phyloP scores from a whole-genome alignment of 2,329 filamentous ascomycete species.

The Emmonsia crescens region DNA sequence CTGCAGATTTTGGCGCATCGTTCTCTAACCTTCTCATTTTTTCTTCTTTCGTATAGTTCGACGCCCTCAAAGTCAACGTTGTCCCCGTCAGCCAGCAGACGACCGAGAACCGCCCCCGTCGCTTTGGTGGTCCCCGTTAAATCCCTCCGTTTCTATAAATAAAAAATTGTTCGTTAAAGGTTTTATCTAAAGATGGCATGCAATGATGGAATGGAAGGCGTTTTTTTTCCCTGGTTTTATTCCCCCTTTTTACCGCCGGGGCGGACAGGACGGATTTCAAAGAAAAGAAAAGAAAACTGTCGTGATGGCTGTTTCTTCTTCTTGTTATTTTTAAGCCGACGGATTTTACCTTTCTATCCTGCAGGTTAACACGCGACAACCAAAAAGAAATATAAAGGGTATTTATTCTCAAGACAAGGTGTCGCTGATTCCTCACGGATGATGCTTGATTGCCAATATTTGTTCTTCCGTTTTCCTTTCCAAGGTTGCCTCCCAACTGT shows the following conservation, averaged over 20 bases:
- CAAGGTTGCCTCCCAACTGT: background rate
- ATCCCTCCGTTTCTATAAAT: background rate
- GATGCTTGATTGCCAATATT: conserved; percentile 85
- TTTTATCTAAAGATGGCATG: conserved; percentile 4
- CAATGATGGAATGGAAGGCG: background rate
- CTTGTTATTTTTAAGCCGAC: too few relatives aligned
- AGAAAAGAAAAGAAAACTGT: background rate
- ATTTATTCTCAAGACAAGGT: conserved; percentile 52
- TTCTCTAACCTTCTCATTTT: conserved; percentile 21
- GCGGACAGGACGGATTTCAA: background rate
- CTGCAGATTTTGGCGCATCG: background rate
- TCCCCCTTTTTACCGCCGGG: background rate
- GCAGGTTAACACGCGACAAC: background rate
- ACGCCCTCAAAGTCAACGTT: conserved; percentile 94
- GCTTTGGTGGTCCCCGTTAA: conserved; percentile 45
- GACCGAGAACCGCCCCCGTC: conserved; percentile 66
- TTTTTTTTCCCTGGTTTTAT: background rate
- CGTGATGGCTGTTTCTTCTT: too few relatives aligned
- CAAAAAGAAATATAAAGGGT: conserved; percentile 14
- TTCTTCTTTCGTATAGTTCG: conserved; percentile 55
- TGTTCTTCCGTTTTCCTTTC: conserved; percentile 12
- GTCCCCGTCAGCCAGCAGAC: conserved; percentile 83
- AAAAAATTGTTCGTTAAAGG: background rate
- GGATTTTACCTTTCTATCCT: background rate
- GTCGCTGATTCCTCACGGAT: conserved; percentile 77